Conservation (phyloP, 2,329 filamentous ascomycete species). For the Helicocarpus griseus region DNA sequence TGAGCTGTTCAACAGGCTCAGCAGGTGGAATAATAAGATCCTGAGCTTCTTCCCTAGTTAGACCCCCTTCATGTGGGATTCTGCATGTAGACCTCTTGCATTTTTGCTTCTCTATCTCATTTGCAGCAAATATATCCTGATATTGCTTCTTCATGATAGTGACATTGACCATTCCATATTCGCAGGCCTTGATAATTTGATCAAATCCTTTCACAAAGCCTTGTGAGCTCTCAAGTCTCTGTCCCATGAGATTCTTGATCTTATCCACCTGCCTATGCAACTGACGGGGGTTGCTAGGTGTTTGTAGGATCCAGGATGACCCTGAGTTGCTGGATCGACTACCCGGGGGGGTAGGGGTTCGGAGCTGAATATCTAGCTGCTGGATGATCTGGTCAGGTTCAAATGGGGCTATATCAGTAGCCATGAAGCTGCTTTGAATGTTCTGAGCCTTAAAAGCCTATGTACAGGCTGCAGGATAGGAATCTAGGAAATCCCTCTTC, state of each 20-base stretch:
- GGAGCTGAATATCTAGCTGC: not conserved
- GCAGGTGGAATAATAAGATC: too few relatives aligned
- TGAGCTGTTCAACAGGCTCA: too few relatives aligned
- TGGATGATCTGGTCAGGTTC: not conserved
- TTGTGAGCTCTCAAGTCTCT: too few relatives aligned
- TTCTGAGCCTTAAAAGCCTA: conserved; percentile 5
- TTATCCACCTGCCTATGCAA: not conserved
- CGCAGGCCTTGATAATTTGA: too few relatives aligned
- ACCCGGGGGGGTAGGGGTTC: not conserved
- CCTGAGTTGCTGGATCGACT: not conserved
- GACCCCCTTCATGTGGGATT: too few relatives aligned
- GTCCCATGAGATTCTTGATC: too few relatives aligned
- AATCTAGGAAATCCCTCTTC: conserved; percentile 4
- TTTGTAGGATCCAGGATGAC: not conserved
- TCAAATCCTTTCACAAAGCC: not conserved
- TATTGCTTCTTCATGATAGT: too few relatives aligned
- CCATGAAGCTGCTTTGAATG: conserved; percentile 6
- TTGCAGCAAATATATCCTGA: too few relatives aligned
- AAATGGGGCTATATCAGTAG: not conserved
- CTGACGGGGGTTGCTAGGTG: not conserved
- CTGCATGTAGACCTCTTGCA: too few relatives aligned
- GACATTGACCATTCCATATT: too few relatives aligned
- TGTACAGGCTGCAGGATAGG: not conserved
- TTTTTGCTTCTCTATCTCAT: too few relatives aligned
- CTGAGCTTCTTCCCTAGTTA: too few relatives aligned